Percentiles rank a stretch among this genome's conserved stretches.
Evolutionary conservation across 305 asterid genomes (phyloP).

Genomic region (Rubia balearica): DNA sequence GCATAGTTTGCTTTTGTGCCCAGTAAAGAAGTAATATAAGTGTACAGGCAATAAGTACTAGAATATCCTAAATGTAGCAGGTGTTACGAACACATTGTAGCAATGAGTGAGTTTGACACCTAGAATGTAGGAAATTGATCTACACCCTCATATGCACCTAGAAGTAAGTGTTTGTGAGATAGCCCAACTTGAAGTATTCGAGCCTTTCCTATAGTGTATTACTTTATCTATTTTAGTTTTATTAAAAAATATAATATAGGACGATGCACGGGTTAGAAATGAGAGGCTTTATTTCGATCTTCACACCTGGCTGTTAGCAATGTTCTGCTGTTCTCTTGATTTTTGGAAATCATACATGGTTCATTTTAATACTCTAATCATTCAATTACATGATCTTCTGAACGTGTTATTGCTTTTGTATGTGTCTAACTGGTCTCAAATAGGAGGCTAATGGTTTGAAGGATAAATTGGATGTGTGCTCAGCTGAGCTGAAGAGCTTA

Average conservation of each 20-base stretch:
- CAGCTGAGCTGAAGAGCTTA: constrained; percentile 48
- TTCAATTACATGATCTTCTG: background rate
- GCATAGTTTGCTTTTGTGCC: no score
- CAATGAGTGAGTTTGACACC: background rate
- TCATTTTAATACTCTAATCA: background rate
- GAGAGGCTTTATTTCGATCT: background rate
- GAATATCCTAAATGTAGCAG: background rate
- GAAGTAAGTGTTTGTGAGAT: background rate
- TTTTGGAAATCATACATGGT: background rate
- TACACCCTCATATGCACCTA: background rate
- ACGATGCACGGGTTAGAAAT: no score
- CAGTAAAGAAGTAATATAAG: background rate
- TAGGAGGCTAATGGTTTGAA: constrained; percentile 56
- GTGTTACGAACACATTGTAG: background rate
- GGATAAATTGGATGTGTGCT: constrained; percentile 48
- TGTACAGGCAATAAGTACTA: background rate
- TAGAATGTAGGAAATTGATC: background rate
- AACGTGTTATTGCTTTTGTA: background rate
- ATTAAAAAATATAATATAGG: background rate
- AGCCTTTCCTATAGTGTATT: no score
- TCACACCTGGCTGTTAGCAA: background rate
- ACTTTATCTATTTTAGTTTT: no score
- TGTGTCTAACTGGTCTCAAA: background rate
- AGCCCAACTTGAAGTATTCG: background rate
- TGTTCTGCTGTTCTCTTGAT: background rate